Base-by-base conservation (phyloP, 345 rosid genomes). In the Acer negundo region DNA sequence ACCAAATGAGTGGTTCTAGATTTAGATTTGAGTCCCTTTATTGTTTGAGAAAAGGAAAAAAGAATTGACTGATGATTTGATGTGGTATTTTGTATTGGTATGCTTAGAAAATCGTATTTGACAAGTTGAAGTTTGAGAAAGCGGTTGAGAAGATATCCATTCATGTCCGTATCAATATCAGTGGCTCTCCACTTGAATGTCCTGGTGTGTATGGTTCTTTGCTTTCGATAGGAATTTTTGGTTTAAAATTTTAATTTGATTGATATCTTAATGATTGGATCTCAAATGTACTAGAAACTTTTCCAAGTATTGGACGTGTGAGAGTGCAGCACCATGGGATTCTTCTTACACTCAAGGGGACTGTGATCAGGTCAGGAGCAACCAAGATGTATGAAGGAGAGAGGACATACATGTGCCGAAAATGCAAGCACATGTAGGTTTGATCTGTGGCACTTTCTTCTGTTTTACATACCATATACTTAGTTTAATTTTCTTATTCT, bases 371-470 rank as follows among this genome's bases (percentile, higher is more conserved):
- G 59, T 93, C 98, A 3, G 99, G 94, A 69, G 89, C 95, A 75
- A 85, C 87, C 65, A 95, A 93, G 87, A 93, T 95, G 99, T 93
- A 89, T 51, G 99, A 95, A 81, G 99, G 98, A 65, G 92, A 87
- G 83, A 85, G 97, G 88, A 87, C 90, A 87, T 95, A 85, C 73
- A 86, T 82, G 62, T 95, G 99, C 79, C 86, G 88, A 64, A 95
- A 88, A 87, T 95, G 98, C 90, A 93, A 92, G 80, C 89, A 85
- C 73, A 83, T 80, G 98, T 93, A 64, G 17, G 86, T 84, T 73
- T 72, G 75, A 19, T 49, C 53, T 62, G 56, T 31, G 55, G 38
- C 31, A 46, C 51, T 49, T 46, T 66, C 16, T n/a, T 56, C 22
- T 38, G 26, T 56, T 5, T 46, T 70, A 11, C 68, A 11, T 74